A percentile compares a stretch with the other conserved stretches of the same genome.
Conservation (phyloP, 352 stramenopile species). For the Globisporangium alternatum region DNA sequence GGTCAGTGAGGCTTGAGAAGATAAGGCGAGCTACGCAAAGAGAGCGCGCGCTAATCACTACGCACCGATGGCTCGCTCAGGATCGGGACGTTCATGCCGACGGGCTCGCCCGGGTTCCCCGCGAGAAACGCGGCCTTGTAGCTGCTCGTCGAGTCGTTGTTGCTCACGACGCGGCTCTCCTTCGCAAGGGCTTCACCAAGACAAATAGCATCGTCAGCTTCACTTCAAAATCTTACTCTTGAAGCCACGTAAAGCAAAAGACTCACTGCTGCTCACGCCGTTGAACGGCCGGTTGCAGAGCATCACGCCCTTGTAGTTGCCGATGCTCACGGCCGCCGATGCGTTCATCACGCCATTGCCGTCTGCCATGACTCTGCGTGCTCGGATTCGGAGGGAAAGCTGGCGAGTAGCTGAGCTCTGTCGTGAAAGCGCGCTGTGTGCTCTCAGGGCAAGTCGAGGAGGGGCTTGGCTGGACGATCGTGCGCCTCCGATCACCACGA, state of each 20-base stretch:
- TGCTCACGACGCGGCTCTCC: constrained; percentile 34
- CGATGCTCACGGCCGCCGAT: constrained; percentile 77
- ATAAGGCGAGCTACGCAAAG: not conserved
- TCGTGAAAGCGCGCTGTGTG: no score
- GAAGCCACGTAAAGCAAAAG: not conserved
- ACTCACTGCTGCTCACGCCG: constrained; percentile 71
- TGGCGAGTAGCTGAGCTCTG: not conserved
- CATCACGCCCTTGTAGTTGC: constrained; percentile 96
- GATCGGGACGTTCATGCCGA: constrained; percentile 83
- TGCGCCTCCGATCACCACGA: no score
- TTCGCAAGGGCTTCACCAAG: constrained; percentile 49
- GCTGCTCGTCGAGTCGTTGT: constrained; percentile 40
- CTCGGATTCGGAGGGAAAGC: not conserved
- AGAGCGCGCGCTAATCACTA: not conserved
- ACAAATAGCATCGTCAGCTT: not conserved
- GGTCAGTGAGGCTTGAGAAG: not conserved
- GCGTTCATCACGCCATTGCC: constrained; percentile 22
- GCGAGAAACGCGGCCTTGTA: constrained; percentile 73
- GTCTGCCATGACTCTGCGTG: constrained; percentile 27
- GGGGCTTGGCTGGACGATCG: no score
- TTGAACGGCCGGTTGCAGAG: constrained; percentile 94
- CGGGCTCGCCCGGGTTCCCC: constrained; percentile 57
- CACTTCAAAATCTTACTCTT: no score
- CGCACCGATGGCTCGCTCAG: constrained; percentile 57
- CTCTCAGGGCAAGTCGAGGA: no score